These are phyloP conservation scores for Arabidopsis hybrid DNA, from an alignment of 441 rosid species.

Conservation along the genomic window DNA sequence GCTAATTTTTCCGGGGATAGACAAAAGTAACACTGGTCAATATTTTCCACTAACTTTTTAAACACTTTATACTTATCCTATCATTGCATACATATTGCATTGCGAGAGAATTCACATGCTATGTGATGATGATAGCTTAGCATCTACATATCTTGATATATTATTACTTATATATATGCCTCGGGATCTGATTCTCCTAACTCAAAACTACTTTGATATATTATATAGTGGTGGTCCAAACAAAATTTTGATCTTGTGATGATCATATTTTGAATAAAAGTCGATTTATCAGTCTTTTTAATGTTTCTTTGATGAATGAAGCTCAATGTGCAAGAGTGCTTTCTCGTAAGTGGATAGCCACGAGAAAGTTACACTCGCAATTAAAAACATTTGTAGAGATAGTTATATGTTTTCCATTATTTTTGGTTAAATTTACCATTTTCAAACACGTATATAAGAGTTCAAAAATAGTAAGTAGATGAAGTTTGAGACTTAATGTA, in stretches of 20 bases:
- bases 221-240: conserved; percentile 42
- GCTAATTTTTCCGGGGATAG: not conserved
- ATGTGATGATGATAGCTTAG: conserved; percentile 43
- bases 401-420: not conserved
- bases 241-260: conserved; percentile 40
- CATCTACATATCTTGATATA: conserved; percentile 32
- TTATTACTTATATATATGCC: conserved; percentile 18
- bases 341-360: conserved; percentile 42
- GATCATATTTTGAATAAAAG: conserved; percentile 30
- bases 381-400: not conserved
- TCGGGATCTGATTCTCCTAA: conserved; percentile 38
- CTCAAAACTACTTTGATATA: conserved; percentile 6
- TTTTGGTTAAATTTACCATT: not conserved
- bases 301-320: not conserved
- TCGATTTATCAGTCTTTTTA: not conserved
- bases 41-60: not conserved
- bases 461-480: not conserved
- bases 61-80: not conserved
- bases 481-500: not conserved
- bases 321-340: conserved; percentile 37
- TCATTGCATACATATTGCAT: conserved; percentile 38
- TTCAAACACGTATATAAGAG: not conserved
- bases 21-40: conserved; percentile 16
- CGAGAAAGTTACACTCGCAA: conserved; percentile 39
- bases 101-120: conserved; percentile 22